Evolutionary conservation across 1,284 basidiomycete species (phyloP).

Genomic region (Vanrija sp.): DNA sequence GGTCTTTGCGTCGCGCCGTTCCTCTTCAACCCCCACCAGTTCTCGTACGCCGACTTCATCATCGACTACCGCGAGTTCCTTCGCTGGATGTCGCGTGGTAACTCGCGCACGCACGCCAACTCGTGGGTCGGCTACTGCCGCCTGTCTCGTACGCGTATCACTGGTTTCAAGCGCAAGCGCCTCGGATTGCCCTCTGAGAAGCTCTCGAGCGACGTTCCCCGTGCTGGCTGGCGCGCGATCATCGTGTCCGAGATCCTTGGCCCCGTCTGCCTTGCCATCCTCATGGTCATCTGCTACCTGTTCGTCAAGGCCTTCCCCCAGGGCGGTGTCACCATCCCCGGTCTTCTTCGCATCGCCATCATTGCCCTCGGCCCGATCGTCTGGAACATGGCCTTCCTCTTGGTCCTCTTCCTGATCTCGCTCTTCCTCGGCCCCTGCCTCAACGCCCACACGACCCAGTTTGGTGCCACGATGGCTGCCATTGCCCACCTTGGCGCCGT

Average conservation of each 20-base stretch:
- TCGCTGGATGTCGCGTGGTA: constrained; percentile 95
- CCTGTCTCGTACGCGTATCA: constrained; percentile 88
- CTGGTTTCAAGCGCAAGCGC: constrained; percentile 94
- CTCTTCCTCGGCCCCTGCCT: constrained; percentile 83
- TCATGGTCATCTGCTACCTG: constrained; percentile 86
- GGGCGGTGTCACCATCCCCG: constrained; percentile 56
- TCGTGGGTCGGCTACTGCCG: constrained; percentile 98
- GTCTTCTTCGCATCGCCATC: constrained; percentile 86
- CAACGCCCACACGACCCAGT: constrained; percentile 74
- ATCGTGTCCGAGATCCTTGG: constrained; percentile 82
- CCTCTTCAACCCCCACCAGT: constrained; percentile 96
- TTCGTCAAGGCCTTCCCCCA: constrained; percentile 61
- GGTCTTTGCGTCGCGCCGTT: constrained; percentile 87
- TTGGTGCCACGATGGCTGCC: constrained; percentile 84
- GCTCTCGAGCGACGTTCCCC: constrained; percentile 82
- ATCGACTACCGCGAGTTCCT: constrained; percentile 96
- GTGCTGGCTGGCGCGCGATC: constrained; percentile 84
- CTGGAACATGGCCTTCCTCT: constrained; percentile 84
- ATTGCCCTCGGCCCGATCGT: constrained; percentile 92
- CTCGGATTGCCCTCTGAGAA: constrained; percentile 92
- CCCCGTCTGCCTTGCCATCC: constrained; percentile 72
- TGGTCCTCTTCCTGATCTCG: constrained; percentile 82
- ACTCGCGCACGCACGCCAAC: constrained; percentile 91
- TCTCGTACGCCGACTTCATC: constrained; percentile 88
- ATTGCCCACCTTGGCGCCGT: constrained; percentile 76